Evolutionary conservation across 257 asterid genomes (phyloP), one percentile per base, ranked within the genome.

Genomic region (Thymus quinquecostatus): DNA sequence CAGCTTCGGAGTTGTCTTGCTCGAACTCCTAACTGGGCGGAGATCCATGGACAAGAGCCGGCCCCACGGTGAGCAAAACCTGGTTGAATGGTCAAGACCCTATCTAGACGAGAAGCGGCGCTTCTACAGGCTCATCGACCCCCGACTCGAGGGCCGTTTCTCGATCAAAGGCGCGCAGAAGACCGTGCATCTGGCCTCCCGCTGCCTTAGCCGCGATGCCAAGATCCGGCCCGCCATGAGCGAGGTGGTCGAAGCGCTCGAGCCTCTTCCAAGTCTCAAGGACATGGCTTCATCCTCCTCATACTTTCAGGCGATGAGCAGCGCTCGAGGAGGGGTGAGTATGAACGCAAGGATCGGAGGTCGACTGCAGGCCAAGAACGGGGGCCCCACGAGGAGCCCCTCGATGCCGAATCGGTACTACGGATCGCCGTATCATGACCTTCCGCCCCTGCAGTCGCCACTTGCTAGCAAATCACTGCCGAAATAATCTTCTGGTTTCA

Each of bases 1-100:
- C 65, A 87, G 96, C 68, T 91, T 91, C 36, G 97, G 97, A 10
- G 95, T 92, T 32, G 97, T 92, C 60, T 48, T 92, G 72, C 96
- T 89, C 1, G 96, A 92, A 74, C 62, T 92, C 72, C 38, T 89
- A 29, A 73, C 87, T 1, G 97, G 96, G 9, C 76, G 92, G 56
- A 84, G 86, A 77, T 84, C 93, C 56, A 85, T 92, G 90, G 96
- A 89, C 72, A 92, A 86, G 79, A 83, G 67, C 74, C 65, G 86
- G 47, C 84, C 86, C 1, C 82, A 66, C 10, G 86, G 91, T 1
- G 93, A 92, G 75, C 96, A 89, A 27, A 85, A 87, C 78, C 66
- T 92, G 78, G 92, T 92, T 3, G 90, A 81, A 62, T 92, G 96
- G 96, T 86, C 94, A 44, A 72, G 85, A 33, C 94, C 89, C 1